Base-by-base conservation (phyloP, 441 rosid species). In the Sinapis alba region DNA sequence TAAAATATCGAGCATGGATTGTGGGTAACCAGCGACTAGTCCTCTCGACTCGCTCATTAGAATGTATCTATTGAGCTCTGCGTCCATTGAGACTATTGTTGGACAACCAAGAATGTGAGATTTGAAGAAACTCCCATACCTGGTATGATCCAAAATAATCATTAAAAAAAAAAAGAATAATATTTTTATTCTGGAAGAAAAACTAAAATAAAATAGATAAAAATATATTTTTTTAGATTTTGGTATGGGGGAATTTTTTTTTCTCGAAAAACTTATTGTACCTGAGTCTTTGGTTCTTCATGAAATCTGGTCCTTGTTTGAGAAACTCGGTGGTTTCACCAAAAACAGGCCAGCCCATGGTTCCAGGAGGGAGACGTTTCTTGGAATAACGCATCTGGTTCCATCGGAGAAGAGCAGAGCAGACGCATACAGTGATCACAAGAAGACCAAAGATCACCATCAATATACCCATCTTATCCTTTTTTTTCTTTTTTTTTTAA, bases 261-360 rank as follows among this genome's bases (percentile, higher is more conserved):
- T 36, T 36, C n/a, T 1, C 5, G 13, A 47, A 7, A 18, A 50
- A 43, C 50, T 13, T 41, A 13, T 7, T 63, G 10, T 62, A 79
- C 82, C 79, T 64, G 26, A 38, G 79, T 65, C 82, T 59, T 18
- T 79, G 76, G 77, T 84, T 87, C 73, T 86, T 96, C 94, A 93
- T 93, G 85, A 96, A 96, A 83, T 85, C 82, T 1, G 99, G 99
- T 7, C 99, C 99, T 79, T 93, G 95, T 59, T 84, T 96, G 18
- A 96, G 94, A 72, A 96, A 96, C 80, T 93, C 97, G 6, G 97
- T 87, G 68, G 99, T 96, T 80, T 96, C 99, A 2, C 98, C 99
- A 76, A 91, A 88, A 74, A 96, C 71, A 0, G 99, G 98, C 99
- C 98, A 96, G 24, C 99, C 99, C 99, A 95, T 95, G 51, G 97